A percentile compares a stretch with the other conserved stretches of the same genome.
Evolutionary conservation across 352 stramenopile species (phyloP).

Genomic region (Phytophthora tentaculata): DNA sequence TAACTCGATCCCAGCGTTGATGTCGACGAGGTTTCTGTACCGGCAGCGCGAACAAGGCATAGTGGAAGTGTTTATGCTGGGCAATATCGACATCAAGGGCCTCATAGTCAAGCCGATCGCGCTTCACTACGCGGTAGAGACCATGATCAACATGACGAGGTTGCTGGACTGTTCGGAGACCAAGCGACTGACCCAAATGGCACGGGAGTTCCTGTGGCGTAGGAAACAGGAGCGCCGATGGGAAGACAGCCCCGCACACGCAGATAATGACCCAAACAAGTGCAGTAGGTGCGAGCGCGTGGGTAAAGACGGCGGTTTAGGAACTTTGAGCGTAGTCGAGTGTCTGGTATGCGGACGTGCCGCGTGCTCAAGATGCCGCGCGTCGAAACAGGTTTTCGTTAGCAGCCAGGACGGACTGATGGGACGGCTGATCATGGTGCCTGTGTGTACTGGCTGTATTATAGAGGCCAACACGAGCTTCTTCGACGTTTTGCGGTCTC

Average conservation of each 20-base stretch:
- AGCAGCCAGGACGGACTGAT: constrained; percentile 40
- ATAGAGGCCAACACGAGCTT: constrained; percentile 41
- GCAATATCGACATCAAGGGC: constrained; percentile 37
- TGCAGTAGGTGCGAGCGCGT: constrained; percentile 35
- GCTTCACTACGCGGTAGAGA: constrained; percentile 25
- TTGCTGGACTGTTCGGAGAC: constrained; percentile 49
- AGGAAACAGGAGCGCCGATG: constrained; percentile 15
- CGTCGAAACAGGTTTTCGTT: constrained; percentile 50
- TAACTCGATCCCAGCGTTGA: constrained; percentile 35
- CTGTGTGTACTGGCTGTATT: constrained; percentile 47
- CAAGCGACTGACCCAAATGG: constrained; percentile 56
- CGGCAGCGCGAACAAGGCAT: constrained; percentile 42
- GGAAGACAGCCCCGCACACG: constrained; percentile 10
- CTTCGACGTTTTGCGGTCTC: constrained; percentile 22
- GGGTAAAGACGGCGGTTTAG: constrained; percentile 28
- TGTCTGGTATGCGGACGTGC: constrained; percentile 37
- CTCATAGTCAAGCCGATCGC: constrained; percentile 33
- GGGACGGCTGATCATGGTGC: constrained; percentile 45
- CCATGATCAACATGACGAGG: constrained; percentile 41
- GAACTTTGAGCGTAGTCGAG: constrained; percentile 20
- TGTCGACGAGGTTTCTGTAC: constrained; percentile 49
- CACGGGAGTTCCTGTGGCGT: constrained; percentile 30
- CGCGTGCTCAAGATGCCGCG: constrained; percentile 35
- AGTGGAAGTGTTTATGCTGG: constrained; percentile 47
- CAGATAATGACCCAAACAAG: not conserved